Evolutionary conservation across 2,329 filamentous ascomycete genomes (phyloP).

Genomic region (Aspergillus spinulosporus): DNA sequence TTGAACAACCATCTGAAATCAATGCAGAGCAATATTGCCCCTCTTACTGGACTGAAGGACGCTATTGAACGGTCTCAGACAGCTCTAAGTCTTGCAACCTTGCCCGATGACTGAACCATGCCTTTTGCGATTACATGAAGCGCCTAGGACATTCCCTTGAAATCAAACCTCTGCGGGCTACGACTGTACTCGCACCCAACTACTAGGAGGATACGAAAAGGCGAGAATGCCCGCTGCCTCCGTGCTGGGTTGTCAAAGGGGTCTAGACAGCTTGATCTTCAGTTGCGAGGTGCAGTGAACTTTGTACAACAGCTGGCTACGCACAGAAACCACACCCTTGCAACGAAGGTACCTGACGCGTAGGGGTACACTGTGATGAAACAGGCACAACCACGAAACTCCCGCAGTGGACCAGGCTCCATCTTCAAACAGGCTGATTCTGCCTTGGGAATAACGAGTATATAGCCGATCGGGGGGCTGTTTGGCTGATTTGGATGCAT

Average conservation of each 20-base stretch:
- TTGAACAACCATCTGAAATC: slow-evolving; percentile 46
- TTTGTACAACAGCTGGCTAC: not conserved
- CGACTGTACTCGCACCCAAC: not conserved
- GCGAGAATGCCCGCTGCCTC: not conserved
- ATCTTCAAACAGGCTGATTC: not conserved
- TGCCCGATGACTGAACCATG: slow-evolving; percentile 34
- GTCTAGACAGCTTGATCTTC: not conserved
- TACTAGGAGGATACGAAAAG: not conserved
- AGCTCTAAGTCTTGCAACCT: slow-evolving; percentile 34
- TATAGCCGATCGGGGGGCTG: not conserved
- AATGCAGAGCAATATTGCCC: slow-evolving; percentile 44
- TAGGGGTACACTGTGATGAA: not conserved
- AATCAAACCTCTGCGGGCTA: not conserved
- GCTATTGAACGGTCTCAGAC: slow-evolving; percentile 40
- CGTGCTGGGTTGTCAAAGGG: not conserved
- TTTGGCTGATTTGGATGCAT: not conserved
- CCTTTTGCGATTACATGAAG: not conserved
- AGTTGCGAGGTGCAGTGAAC: not conserved
- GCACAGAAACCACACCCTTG: not conserved
- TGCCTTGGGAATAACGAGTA: not conserved
- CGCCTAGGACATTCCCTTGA: not conserved
- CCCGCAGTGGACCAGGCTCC: not conserved
- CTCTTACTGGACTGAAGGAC: slow-evolving; percentile 39
- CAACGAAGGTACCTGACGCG: not conserved
- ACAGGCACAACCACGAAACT: slow-evolving; percentile 3